phyloP scores from a whole-genome alignment of 129 eudicot genomes.

The Arctium lappa region DNA sequence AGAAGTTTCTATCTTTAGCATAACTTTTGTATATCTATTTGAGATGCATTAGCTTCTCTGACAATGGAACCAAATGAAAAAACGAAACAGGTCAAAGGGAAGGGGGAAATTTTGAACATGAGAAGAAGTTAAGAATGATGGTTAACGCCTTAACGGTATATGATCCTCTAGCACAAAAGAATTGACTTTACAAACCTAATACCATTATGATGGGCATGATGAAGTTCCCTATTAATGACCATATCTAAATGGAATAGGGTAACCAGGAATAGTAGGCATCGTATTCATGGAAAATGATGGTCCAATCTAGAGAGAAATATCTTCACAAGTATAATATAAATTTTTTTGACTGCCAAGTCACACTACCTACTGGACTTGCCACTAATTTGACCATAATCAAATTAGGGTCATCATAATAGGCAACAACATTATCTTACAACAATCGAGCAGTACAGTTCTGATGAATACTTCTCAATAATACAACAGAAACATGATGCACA shows the following conservation, averaged over 20 bases:
- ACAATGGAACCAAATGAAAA: background rate
- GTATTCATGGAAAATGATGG: background rate
- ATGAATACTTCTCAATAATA: background rate
- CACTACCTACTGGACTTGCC: background rate
- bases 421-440: background rate
- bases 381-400: background rate
- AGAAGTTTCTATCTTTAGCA: conserved; percentile 25
- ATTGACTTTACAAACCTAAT: conserved; percentile 5
- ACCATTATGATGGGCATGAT: background rate
- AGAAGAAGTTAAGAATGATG: background rate
- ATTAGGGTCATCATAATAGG: background rate
- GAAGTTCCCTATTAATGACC: background rate
- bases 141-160: background rate
- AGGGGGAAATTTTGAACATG: background rate
- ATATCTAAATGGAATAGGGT: background rate
- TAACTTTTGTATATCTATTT: background rate
- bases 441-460: background rate
- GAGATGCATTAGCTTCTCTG: conserved; percentile 1
- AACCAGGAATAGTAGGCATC: background rate
- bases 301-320: background rate
- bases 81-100: background rate
- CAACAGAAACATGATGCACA: background rate
- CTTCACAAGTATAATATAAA: background rate
- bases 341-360: background rate
- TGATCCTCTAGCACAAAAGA: conserved; percentile 1